Evolutionary conservation across 768 basidiomycete genomes (phyloP), one percentile per base, ranked within the genome.

Genomic region (Lepiota brunneoincarnata): DNA sequence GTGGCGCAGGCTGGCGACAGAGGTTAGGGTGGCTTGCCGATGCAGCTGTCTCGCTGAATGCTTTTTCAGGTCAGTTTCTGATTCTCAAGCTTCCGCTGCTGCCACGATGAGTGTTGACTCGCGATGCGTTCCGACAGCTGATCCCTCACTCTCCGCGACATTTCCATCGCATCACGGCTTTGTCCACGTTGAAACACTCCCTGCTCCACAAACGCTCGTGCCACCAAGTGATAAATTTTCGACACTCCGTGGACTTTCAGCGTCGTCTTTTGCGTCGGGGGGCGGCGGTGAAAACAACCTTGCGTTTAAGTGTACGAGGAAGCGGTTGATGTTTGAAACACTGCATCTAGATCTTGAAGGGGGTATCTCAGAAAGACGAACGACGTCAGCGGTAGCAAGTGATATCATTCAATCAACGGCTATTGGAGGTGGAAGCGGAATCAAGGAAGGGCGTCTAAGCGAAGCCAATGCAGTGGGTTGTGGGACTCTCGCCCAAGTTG

Each of bases 211-310:
- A 51, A 83, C 86, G 21, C 77, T 94, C 37, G 72, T 88, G 23
- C 76, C 95, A 0, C 82, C 91, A 0, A 92, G 92, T 54, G 87
- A 93, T 61, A 87, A 82, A 60, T 84, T 84, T 57, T 98, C 95
- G 4, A 77, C 81, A 4, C 76, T 99, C 41, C 86, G 96, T 10
- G 94, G 93, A 11, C 73, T 96, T 44, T 81, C 80, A 40, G 78
- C 81, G 1, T 77, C 82, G 20, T 72, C 76, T 15, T 70, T 66
- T 34, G 72, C 72, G 2, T 72, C 71, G 11, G 78, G 79, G 6
- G 87, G 85, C 0, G 83, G 84, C n/a, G 90, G 94, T 6, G 95
- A 98, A 67, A 98, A 98, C 70, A 98, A 98, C 63, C 78, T 99
- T 6, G 93, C 89, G 11, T 99, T 98, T 79, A 90, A 87, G 66